Evolutionary conservation across 495 filamentous ascomycete species (phyloP), one percentile per base, ranked within the genome.

Genomic region (Penicillium macrosclerotiorum): DNA sequence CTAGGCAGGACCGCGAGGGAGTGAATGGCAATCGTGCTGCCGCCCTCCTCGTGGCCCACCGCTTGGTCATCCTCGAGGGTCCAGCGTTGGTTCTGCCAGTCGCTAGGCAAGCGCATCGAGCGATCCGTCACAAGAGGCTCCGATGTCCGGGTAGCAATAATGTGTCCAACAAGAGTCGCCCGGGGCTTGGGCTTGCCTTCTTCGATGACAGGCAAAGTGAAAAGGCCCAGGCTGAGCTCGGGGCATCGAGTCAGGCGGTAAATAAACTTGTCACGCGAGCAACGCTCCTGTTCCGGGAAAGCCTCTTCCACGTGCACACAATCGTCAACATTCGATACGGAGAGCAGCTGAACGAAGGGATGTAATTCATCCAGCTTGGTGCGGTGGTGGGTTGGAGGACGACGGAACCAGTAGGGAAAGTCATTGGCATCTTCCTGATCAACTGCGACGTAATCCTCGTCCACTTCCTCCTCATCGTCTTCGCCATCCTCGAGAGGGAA

Each of bases 181-280:
- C 49, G 72, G 47, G 47, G 74, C 31, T 67, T 77, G 69, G 66
- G 56, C 69, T 69, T 54, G 59, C 53, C 50, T 26, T 69, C 63
- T 29, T 72, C 66, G 20, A 72, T 54, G 42, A 76, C 57, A 25
- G 64, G 69, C 22, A 81, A 73, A 32, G 73, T 84, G 79, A 86
- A 95, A 45, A 97, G 69, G 23, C 92, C 92, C 30, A 93, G 65
- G 57, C 78, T 84, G 29, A 96, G 77, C 53, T 91, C 85, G n/a
- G 85, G 81, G 58, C 87, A 92, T 52, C 72, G 73, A 12, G 75
- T 78, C 12, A 97, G 81, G 40, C 90, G 88, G 60, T 96, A 95
- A 19, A 77, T 67, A 54, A 95, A 85, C 92, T 96, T 95, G 51
- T 94, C 89, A 58, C 72, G 75, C 13, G 85, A 78, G 50, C 84